Base-by-base conservation (phyloP, 176 grass and related monocot genomes). In the Bonia amplexicaulis region DNA sequence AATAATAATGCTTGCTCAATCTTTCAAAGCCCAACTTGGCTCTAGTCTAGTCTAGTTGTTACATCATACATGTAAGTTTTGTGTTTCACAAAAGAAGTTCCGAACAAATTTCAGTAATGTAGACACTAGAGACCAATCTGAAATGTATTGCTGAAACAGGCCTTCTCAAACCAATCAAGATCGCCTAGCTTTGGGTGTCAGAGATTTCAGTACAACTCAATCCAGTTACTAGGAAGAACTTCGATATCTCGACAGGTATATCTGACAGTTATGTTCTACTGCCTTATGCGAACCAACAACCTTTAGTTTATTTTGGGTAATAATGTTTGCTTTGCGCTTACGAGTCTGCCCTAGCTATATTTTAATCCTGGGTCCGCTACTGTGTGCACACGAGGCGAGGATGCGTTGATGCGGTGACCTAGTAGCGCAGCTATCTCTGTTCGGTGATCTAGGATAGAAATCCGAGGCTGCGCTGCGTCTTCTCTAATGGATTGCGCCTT, bases 141-240 rank as follows among this genome's bases (percentile, higher is more conserved):
- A 44, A 37, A 77, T 62, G 57, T 55, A 59, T 84, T 79, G 6
- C 2, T 78, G 40, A 89, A 89, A 47, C 87, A 97, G 80, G 41
- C 66, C 23, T 52, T 74, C 9, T 49, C 37, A 69, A 12, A 39
- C 46, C 40, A 80, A 37, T 61, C 40, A 81, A 48, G 89, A 95
- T 74, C 62, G 87, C 44, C 37, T 92, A 61, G 52, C 76, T 7
- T 42, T 95, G 76, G 82, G 14, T 55, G 2, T 84, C 13, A 54
- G 73, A 84, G 91, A 95, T 68, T 98, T 95, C 68, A 82, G 2
- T 75, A 31, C 49, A 19, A 71, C 20, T 82, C 94, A 93, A 73
- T 64, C 19, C 54, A 80, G 74, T 35, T 81, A 75, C 63, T 52
- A 55, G 44, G 44, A 91, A 82, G 94, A 96, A 82, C 81, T 96